Evolutionary conservation across 192 early-diverging fungal genomes (phyloP).

Genomic region (Coemansia sp.): DNA sequence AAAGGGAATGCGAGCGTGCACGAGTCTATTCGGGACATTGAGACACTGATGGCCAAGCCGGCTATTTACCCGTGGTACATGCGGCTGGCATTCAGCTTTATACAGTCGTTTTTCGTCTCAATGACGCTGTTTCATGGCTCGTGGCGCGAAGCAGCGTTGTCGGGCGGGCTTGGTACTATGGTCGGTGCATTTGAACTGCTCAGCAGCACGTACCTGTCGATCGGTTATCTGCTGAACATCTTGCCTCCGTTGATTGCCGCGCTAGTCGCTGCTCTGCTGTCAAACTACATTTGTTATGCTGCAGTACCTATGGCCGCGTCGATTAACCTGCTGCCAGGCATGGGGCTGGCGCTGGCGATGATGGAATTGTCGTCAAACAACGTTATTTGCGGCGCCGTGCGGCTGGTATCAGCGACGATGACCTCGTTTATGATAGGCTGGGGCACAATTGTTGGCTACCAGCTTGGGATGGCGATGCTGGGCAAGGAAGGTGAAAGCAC

Average conservation of each 20-base stretch:
- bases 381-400: constrained; percentile 77
- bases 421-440: constrained; percentile 72
- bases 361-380: constrained; percentile 82
- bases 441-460: constrained; percentile 61
- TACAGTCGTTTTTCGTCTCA: constrained; percentile 58
- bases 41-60: constrained; percentile 47
- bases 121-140: constrained; percentile 63
- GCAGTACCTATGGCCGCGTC: constrained; percentile 60
- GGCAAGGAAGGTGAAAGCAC: constrained; percentile 21
- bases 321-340: constrained; percentile 66
- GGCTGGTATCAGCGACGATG: constrained; percentile 73
- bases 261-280: constrained; percentile 57
- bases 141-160: constrained; percentile 61
- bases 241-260: constrained; percentile 57
- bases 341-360: constrained; percentile 72
- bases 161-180: constrained; percentile 44
- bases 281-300: constrained; percentile 58
- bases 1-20: constrained; percentile 59
- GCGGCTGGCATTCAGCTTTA: constrained; percentile 53
- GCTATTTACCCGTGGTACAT: constrained; percentile 56
- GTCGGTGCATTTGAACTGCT: constrained; percentile 59
- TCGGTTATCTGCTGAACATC: constrained; percentile 64
- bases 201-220: constrained; percentile 47
- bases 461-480: constrained; percentile 57
- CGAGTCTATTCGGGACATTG: constrained; percentile 61